Evolutionary conservation across 352 stramenopile genomes (phyloP), one percentile per base, ranked within the genome.

Genomic region (Phytopythium oedochilum): DNA sequence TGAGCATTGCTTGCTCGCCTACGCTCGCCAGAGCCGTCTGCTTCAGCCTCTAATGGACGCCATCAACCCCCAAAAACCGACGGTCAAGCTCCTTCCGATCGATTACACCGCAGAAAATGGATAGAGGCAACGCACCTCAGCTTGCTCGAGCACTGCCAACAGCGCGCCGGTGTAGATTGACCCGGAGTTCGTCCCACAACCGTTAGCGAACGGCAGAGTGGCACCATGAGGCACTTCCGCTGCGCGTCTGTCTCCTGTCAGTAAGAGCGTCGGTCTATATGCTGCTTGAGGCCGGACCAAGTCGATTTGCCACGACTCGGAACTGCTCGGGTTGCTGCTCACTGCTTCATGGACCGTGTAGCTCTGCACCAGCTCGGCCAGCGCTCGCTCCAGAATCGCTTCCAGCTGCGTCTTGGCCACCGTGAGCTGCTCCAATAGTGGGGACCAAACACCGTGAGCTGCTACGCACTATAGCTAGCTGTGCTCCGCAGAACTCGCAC

Each of bases 111-210:
- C n/a, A n/a, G n/a, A n/a, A n/a, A n/a, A n/a, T n/a, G n/a, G n/a
- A n/a, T n/a, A n/a, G n/a, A n/a, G n/a, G n/a, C n/a, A n/a, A 35
- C 53, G 10, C 55, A 86, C 80, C 70, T 89, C 69, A 0, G 64
- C 67, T n/a, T 71, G 69, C 22, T 75, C 67, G 3, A 88, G 56
- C 3, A 89, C 63, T 14, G 50, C 50, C 6, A 86, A 26, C 20
- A 91, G 72, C 12, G 64, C 64, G 15, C 60, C 55, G 6, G 68
- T 61, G 50, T 84, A 90, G 17, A 83, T 68, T 26, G 75, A 83
- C 11, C 53, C 70, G 0, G 60, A 17, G 32, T 61, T 75, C 9
- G 58, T 73, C 0, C 62, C 75, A 23, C 65, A 78, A 6, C 79
- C 75, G 26, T 71, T 78, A 4, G 62, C 63, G 45, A 73, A 73